Percentiles rank a stretch among this genome's conserved stretches.
Conservation (phyloP, 2,329 filamentous ascomycete species). For the Verticillium zaregamsianum region DNA sequence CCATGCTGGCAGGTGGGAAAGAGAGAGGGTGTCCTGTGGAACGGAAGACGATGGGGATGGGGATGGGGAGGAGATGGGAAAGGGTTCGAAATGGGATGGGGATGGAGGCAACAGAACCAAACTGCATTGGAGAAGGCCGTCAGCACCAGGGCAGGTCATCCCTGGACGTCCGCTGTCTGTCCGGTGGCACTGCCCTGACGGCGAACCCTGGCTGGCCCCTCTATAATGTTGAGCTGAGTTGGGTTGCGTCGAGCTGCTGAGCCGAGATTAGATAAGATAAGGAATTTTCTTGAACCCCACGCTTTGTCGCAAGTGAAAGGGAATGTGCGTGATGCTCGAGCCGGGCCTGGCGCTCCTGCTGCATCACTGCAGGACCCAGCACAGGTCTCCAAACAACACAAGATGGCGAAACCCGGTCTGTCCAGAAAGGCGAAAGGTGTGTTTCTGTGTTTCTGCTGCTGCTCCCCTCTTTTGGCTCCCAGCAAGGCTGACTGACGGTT, state of each 20-base stretch:
- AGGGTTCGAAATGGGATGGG: neutral
- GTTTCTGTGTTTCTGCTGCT: slow-evolving; percentile 1
- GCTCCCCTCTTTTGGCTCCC: neutral
- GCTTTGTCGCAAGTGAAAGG: neutral
- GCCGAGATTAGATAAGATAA: slow-evolving; percentile 6
- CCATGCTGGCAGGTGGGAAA: neutral
- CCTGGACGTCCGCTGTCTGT: neutral
- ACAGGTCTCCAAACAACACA: slow-evolving; percentile 4
- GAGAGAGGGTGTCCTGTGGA: neutral
- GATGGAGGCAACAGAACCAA: neutral
- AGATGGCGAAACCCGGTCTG: slow-evolving; percentile 13
- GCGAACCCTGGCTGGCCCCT: too few species aligned
- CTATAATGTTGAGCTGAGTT: too few species aligned
- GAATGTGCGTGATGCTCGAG: neutral
- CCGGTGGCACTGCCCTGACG: neutral
- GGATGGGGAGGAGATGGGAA: neutral
- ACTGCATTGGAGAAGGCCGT: neutral
- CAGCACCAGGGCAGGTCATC: neutral
- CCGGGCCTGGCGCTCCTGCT: neutral
- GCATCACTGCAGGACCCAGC: neutral
- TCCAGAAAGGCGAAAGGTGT: slow-evolving; percentile 26
- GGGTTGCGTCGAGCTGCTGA: too few species aligned
- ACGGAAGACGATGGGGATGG: neutral
- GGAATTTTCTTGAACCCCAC: slow-evolving; percentile 12
- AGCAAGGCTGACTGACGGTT: slow-evolving; percentile 8